Evolutionary conservation across 2,329 filamentous ascomycete genomes (phyloP), one percentile per base, ranked within the genome.

Genomic region (Torrubiellomyces zombiae): DNA sequence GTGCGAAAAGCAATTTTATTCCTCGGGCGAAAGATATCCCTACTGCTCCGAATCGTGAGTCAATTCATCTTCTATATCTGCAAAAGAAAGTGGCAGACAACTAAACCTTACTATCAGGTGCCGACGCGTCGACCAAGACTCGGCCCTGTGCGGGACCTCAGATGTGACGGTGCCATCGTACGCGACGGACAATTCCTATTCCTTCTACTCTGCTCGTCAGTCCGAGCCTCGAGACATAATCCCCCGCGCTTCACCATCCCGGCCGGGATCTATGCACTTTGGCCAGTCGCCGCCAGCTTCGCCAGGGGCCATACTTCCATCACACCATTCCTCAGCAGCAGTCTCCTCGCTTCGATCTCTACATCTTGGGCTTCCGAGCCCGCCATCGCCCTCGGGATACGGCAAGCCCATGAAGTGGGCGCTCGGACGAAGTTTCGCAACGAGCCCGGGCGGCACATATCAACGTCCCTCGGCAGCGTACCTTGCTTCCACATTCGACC

Each of bases 1-100:
- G 7, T 75, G 69, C 45, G 69, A 74, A 44, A 74, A 73, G 50
- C 67, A 74, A 48, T 74, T 74, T 43, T 47, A 69, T 14, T 59
- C 67, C 24, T 53, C 59, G 20, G 62, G 67, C 39, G 66, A 66
- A 37, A 62, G 56, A 32, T 56, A 58, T 32, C 46, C 73, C 21
- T 75, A 74, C 51, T 75, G 69, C 47, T 74, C 69, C 18, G 67
- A 73, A 41, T 49, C 55, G 66, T 72, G 58, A 50, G 67, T 56
- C 30, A 26, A 25, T 27, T 16, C 23, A 28, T 8, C 20, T 14
- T 19, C 12, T 21, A 21, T 6, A 6, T n/a, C 5, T 16, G 14
- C 10, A 6, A 24, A 18, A 19, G 21, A 22, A 21, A 28, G 24
- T 33, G 37, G 26, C 32, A 39, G 38, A 40, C 35, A 30, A n/a